Evolutionary conservation across 2,329 filamentous ascomycete genomes (phyloP), one percentile per base, ranked within the genome.

Genomic region (Diaporthe eres): DNA sequence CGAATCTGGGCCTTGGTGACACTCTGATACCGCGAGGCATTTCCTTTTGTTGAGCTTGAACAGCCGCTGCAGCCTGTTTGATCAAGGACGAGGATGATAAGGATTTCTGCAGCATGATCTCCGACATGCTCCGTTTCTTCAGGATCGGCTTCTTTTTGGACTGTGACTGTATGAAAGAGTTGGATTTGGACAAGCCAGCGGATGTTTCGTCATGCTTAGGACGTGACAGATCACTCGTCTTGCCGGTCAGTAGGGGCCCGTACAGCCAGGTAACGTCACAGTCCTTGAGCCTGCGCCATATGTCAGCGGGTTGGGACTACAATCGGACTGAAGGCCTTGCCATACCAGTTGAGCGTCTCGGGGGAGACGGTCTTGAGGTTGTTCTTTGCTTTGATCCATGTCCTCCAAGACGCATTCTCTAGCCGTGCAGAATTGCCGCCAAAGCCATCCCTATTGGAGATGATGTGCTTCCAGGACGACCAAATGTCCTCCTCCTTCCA

Each of bases 251-350:
- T 67, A 98, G 85, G 17, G 97, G 97, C 0, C 97, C 97, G 81
- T 98, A 99, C 1, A 99, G 88, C 97, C 96, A 99, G 61, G 96
- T 98, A 44, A 98, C 95, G 84, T 99, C 96, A 83, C 94, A 97
- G 81, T 98, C 97, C 83, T 98, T 99, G 76, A 98, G 88, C 96
- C 95, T 98, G 80, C 63, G 49, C 31, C 22, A 71, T 15, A 53
- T 19, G 71, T 77, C 25, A 76, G 47, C 63, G 55, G 58, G 81
- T 7, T 8, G 19, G 17, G 8, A 2, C 22, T 22, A 5, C 2
- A 37, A 13, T n/a, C 7, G 19, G 10, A 9, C 4, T 2, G 68
- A 39, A 55, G 74, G 25, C 6, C 9, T 17, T 34, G 53, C 88
- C 92, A 81, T 85, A 98, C 96, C 97, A 99, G 85, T 98, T 98